Base-by-base conservation (phyloP, 1,139 yeast species). In the Blastobotrys raffinosifermentans region DNA sequence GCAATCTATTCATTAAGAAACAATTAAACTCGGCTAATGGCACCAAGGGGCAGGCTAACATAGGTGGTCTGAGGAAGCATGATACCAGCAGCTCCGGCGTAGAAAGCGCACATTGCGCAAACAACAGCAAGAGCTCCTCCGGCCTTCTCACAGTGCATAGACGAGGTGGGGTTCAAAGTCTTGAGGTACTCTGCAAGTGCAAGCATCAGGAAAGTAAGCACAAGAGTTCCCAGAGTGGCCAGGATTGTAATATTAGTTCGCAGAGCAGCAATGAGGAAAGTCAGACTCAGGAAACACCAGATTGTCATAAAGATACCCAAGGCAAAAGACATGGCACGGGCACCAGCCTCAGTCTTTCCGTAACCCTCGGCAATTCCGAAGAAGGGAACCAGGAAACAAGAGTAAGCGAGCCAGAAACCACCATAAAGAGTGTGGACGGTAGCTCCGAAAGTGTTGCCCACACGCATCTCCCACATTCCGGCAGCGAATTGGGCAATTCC, bases 391-490 rank as follows among this genome's bases (percentile, higher is more conserved):
- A 73, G 67, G 43, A 85, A 70, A 16, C 86, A 85, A 45, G 77
- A 86, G 45, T 60, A 70, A 30, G 85, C 67, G 59, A 81, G 69
- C 95, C 95, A 85, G 61, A 84, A 85, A 1, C 87, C 93, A 45
- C 91, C 94, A 57, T 51, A 86, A 25, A 6, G 5, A 7, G 33
- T 22, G 43, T 84, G 69, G 2, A 89, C 89, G 35, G 83, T 73
- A 44, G 82, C 94, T 75, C 93, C 94, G 66, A 84, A 85, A 37
- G 94, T 77, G 64, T 84, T 83, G 52, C 84, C 91, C 19, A 57
- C 43, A 2, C 55, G 51, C 60, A 80, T 70, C 56, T 78, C 86
- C 72, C 80, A 79, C 77, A 80, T 73, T 35, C 86, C 87, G 22
- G 94, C 91, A 18, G 69, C 54, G 64, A 69, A 60, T 60, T 83